Evolutionary conservation across 192 early-diverging fungal species (phyloP).

Genomic region (Coemansia sp.): DNA sequence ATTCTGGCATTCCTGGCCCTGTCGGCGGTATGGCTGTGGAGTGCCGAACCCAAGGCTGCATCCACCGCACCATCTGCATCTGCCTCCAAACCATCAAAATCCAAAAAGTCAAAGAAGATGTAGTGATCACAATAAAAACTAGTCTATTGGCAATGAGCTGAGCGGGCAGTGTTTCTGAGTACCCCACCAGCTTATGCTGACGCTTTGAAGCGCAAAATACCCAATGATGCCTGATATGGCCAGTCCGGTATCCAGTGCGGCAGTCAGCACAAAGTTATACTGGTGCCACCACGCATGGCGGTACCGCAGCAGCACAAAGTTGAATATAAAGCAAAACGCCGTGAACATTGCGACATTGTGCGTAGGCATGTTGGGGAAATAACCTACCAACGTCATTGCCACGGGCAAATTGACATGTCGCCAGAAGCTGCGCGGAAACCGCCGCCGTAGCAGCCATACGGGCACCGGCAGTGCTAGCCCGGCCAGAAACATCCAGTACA

Average conservation of each 20-base stretch:
- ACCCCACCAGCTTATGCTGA: conserved; percentile 40
- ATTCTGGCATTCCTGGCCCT: conserved; percentile 83
- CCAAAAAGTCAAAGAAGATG: no score
- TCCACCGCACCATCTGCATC: no score
- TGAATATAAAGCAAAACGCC: conserved; percentile 61
- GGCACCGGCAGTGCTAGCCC: conserved; percentile 67
- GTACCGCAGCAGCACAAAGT: conserved; percentile 59
- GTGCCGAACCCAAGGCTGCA: conserved; percentile 14
- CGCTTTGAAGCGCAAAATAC: conserved; percentile 37
- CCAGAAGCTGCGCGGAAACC: conserved; percentile 62
- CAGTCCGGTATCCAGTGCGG: conserved; percentile 54
- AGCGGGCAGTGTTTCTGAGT: conserved; percentile 27
- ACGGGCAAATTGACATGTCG: conserved; percentile 65
- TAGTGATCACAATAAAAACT: neutral
- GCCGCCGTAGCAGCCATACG: conserved; percentile 58
- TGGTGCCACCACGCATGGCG: conserved; percentile 60
- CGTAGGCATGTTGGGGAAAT: conserved; percentile 58
- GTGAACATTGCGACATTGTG: conserved; percentile 40
- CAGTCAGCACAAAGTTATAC: conserved; percentile 55
- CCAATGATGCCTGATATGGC: conserved; percentile 39
- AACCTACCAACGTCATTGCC: conserved; percentile 56
- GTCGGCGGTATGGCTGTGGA: conserved; percentile 73
- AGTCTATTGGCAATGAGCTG: conserved; percentile 12
- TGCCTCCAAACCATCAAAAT: no score
- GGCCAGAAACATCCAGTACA: conserved; percentile 54